phyloP scores from a whole-genome alignment of 352 stramenopile species.

The Pythium dissimile region DNA sequence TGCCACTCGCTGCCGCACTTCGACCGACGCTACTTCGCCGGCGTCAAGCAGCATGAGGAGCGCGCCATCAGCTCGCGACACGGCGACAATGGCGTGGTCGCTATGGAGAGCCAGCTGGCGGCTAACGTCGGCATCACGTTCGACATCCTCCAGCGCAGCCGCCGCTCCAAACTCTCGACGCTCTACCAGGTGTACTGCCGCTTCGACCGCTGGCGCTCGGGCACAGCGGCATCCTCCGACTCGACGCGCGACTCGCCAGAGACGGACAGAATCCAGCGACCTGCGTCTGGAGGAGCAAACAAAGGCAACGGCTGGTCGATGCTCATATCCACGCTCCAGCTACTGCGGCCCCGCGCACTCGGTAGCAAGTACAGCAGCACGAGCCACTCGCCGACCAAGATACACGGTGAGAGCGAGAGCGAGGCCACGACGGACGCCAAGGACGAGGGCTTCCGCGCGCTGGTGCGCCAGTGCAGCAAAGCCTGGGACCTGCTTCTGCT shows the following conservation, averaged over 20 bases:
- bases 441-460: slow-evolving; percentile 33
- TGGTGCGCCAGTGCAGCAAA: slow-evolving; percentile 36
- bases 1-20: slow-evolving; percentile 53
- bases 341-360: slow-evolving; percentile 4
- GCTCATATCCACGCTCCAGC: not conserved
- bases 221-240: not conserved
- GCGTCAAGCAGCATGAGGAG: slow-evolving; percentile 26
- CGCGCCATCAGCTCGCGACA: not conserved
- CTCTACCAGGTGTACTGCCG: slow-evolving; percentile 40
- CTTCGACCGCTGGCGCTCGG: slow-evolving; percentile 29
- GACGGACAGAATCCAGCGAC: not conserved
- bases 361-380: slow-evolving; percentile 7
- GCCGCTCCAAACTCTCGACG: slow-evolving; percentile 39
- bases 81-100: slow-evolving; percentile 5
- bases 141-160: slow-evolving; percentile 49
- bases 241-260: not conserved
- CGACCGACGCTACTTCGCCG: slow-evolving; percentile 35
- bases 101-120: slow-evolving; percentile 29
- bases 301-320: no score
- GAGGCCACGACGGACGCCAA: slow-evolving; percentile 10
- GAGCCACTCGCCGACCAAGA: no score
- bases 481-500: slow-evolving; percentile 52
- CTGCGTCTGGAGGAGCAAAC: no score
- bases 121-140: slow-evolving; percentile 39
- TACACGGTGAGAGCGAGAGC: not conserved